Evolutionary conservation across 768 basidiomycete genomes (phyloP).

Genomic region (Pholiota microspora): DNA sequence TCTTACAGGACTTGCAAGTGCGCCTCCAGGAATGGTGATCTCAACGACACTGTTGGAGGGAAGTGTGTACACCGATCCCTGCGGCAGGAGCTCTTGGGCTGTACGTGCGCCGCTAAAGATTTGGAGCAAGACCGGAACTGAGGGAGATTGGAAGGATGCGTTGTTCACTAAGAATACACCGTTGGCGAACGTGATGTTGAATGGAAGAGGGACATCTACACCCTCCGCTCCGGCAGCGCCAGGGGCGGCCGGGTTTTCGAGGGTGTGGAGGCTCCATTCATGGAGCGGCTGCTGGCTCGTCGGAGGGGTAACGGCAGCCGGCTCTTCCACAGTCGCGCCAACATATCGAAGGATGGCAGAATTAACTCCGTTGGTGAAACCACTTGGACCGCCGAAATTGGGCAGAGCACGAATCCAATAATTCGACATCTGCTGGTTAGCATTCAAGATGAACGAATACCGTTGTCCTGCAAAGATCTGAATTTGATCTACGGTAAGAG

Average conservation of each 20-base stretch:
- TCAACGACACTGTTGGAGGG: slow-evolving; percentile 47
- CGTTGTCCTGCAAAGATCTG: slow-evolving; percentile 38
- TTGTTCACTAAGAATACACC: not conserved
- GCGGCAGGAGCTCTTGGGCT: slow-evolving; percentile 37
- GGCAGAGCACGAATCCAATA: slow-evolving; percentile 49
- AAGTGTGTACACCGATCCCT: slow-evolving; percentile 40
- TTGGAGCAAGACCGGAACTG: not conserved
- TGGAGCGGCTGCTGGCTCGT: slow-evolving; percentile 29
- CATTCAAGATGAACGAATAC: slow-evolving; percentile 36
- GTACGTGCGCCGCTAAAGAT: slow-evolving; percentile 42
- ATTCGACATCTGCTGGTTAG: slow-evolving; percentile 45
- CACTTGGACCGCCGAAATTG: slow-evolving; percentile 16
- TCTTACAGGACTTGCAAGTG: slow-evolving; percentile 32
- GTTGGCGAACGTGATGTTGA: slow-evolving; percentile 29
- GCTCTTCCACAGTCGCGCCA: slow-evolving; percentile 44
- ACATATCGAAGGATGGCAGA: slow-evolving; percentile 50
- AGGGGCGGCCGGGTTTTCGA: slow-evolving; percentile 27
- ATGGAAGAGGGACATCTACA: slow-evolving; percentile 39
- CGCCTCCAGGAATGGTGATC: slow-evolving; percentile 38
- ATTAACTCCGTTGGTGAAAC: slow-evolving; percentile 30
- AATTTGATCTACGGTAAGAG: slow-evolving; percentile 41
- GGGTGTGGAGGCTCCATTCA: slow-evolving; percentile 40
- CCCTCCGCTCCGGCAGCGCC: slow-evolving; percentile 32
- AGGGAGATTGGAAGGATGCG: not conserved
- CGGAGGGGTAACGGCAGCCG: slow-evolving; percentile 28